These are phyloP conservation scores for Pyrenophora seminiperda DNA, from an alignment of 2,329 filamentous ascomycete species.

Conservation along the genomic window DNA sequence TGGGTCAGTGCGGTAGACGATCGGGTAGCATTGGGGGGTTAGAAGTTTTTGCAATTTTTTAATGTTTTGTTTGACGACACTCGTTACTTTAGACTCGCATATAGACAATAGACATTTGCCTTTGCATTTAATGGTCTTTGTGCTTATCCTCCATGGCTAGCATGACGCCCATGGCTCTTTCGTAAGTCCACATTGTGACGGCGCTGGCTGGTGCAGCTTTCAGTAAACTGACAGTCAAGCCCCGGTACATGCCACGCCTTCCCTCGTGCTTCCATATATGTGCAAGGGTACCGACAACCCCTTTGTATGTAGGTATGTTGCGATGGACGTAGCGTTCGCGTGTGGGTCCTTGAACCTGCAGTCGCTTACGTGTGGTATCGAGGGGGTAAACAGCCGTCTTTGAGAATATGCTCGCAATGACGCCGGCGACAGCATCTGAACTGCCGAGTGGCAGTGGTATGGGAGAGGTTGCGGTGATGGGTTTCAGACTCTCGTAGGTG, in stretches of 20 bases:
- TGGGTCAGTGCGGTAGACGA: too few species aligned
- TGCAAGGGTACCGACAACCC: conserved; percentile 67
- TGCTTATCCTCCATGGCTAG: conserved; percentile 38
- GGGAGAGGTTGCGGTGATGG: conserved; percentile 53
- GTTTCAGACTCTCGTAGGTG: conserved; percentile 76
- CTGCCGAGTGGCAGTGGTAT: conserved; percentile 70
- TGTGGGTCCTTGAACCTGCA: conserved; percentile 95
- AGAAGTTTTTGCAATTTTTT: too few species aligned
- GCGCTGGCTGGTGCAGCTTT: conserved; percentile 95
- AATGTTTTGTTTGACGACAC: too few species aligned
- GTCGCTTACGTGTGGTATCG: conserved; percentile 86
- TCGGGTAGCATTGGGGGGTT: too few species aligned
- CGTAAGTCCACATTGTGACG: conserved; percentile 94
- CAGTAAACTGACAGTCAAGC: conserved; percentile 83
- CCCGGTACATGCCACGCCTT: conserved; percentile 79
- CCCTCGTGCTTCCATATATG: conserved; percentile 76
- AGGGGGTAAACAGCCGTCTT: conserved; percentile 93
- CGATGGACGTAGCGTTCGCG: conserved; percentile 76
- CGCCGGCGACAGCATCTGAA: conserved; percentile 81
- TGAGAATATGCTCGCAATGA: conserved; percentile 76
- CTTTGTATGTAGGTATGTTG: conserved; percentile 83
- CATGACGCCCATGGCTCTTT: conserved; percentile 70
- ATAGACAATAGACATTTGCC: too few species aligned
- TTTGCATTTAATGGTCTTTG: conserved; percentile 3
- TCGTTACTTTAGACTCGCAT: too few species aligned